phyloP scores from a whole-genome alignment of 306 rosid species.

The Corylus americana region DNA sequence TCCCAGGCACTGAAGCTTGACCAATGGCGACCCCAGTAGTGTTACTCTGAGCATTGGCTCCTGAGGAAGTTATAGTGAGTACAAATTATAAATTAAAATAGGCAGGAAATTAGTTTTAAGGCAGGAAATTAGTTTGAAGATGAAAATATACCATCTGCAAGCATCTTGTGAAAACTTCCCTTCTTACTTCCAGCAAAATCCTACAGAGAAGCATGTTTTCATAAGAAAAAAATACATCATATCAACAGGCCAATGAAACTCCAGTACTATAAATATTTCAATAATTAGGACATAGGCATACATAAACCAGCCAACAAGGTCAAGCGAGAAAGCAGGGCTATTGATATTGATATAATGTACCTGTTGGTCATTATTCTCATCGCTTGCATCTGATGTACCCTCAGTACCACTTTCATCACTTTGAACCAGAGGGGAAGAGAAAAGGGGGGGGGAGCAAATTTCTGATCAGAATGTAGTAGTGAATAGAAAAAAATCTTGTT shows the following conservation, averaged over 20 bases:
- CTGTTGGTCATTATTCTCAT: slow-evolving; percentile 80
- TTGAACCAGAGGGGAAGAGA: not conserved
- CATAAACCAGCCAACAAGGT: not conserved
- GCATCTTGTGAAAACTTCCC: slow-evolving; percentile 95
- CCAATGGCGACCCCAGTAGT: slow-evolving; percentile 39
- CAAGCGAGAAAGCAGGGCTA: slow-evolving; percentile 12
- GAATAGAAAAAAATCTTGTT: not conserved
- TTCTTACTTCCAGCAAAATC: slow-evolving; percentile 68
- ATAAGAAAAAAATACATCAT: slow-evolving; percentile 21
- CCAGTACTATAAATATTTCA: not conserved
- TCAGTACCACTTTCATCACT: slow-evolving; percentile 91
- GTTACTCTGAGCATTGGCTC: slow-evolving; percentile 79
- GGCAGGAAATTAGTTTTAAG: slow-evolving; percentile 13
- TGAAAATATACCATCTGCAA: slow-evolving; percentile 73
- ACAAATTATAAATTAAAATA: slow-evolving; percentile 18
- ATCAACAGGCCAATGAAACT: slow-evolving; percentile 14
- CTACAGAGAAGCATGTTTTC: slow-evolving; percentile 36
- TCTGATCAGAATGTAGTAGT: slow-evolving; percentile 1
- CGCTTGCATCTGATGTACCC: slow-evolving; percentile 86
- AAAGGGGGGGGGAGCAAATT: not conserved
- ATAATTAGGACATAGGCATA: not conserved
- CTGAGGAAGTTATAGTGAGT: slow-evolving; percentile 42
- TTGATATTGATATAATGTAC: slow-evolving; percentile 35
- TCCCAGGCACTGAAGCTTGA: slow-evolving; percentile 64
- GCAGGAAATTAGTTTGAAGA: slow-evolving; percentile 16